phyloP scores from a whole-genome alignment of 75 land plant genomes.

The Picea glauca region DNA sequence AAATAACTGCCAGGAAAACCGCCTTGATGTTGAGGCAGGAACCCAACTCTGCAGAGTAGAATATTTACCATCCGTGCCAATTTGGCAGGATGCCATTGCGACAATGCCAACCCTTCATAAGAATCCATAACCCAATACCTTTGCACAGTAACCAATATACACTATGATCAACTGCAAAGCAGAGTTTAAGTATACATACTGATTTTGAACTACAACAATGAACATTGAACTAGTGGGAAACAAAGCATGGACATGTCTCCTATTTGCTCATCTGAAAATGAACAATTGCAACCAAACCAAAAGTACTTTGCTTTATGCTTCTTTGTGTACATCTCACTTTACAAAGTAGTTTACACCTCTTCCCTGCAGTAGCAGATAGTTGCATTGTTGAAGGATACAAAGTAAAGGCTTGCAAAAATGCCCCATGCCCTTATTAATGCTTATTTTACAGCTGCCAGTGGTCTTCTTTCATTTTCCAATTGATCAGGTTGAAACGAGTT shows the following conservation, averaged over 20 bases:
- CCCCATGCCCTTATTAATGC: slow-evolving; percentile 3
- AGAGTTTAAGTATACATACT: neutral
- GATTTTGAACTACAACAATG: neutral
- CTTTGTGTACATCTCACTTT: neutral
- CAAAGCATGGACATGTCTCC: neutral
- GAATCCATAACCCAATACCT: neutral
- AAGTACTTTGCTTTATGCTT: neutral
- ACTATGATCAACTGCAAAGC: slow-evolving; percentile 2
- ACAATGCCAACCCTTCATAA: no score
- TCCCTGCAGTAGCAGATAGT: neutral
- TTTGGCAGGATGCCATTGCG: neutral
- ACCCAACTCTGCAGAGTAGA: slow-evolving; percentile 6
- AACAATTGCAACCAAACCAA: neutral
- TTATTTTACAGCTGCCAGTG: neutral
- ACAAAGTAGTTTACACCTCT: slow-evolving; percentile 5
- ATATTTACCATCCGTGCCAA: neutral
- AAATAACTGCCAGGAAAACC: neutral
- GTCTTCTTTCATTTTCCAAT: slow-evolving; percentile 2
- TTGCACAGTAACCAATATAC: neutral
- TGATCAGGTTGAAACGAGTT: slow-evolving; percentile 1
- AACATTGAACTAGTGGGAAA: neutral
- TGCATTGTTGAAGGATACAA: slow-evolving; percentile 2
- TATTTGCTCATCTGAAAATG: neutral
- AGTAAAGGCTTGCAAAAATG: neutral
- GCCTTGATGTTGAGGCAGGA: neutral